phyloP scores from a whole-genome alignment of 75 land plant species.

The Picea sitchensis region DNA sequence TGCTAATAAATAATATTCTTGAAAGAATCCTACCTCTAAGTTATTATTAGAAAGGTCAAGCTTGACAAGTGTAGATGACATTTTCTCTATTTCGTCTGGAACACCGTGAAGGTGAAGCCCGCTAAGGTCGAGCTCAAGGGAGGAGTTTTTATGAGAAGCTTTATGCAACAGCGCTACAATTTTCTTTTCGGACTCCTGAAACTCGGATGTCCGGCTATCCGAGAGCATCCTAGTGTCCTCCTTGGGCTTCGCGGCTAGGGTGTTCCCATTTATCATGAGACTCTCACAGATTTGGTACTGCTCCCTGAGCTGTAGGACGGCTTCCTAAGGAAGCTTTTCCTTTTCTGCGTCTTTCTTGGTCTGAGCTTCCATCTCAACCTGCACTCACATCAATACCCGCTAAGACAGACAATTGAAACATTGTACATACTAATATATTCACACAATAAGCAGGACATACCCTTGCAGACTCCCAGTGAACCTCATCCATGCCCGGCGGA shows the following conservation, averaged over 20 bases:
- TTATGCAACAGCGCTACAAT: background rate
- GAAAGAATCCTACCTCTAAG: slow-evolving; percentile 36
- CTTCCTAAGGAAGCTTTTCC: background rate
- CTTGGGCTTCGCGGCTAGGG: background rate
- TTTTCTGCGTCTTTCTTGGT: background rate
- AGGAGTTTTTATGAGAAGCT: background rate
- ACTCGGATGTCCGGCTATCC: background rate
- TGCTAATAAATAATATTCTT: background rate
- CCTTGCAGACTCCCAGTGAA: background rate
- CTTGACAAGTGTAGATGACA: slow-evolving; percentile 20
- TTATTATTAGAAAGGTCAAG: slow-evolving; percentile 57
- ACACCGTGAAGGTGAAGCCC: background rate
- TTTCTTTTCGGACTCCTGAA: background rate
- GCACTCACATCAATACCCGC: background rate
- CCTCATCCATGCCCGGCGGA: background rate
- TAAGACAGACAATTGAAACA: background rate
- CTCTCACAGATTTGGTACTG: background rate
- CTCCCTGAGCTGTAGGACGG: background rate
- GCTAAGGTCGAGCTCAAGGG: background rate
- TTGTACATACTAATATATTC: background rate
- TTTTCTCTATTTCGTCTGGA: background rate
- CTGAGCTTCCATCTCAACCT: background rate
- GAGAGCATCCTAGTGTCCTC: too few species aligned
- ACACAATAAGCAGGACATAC: background rate
- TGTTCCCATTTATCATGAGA: background rate